Evolutionary conservation across 805 yeast species (phyloP).

Genomic region (Cyberlindnera galapagoensis): DNA sequence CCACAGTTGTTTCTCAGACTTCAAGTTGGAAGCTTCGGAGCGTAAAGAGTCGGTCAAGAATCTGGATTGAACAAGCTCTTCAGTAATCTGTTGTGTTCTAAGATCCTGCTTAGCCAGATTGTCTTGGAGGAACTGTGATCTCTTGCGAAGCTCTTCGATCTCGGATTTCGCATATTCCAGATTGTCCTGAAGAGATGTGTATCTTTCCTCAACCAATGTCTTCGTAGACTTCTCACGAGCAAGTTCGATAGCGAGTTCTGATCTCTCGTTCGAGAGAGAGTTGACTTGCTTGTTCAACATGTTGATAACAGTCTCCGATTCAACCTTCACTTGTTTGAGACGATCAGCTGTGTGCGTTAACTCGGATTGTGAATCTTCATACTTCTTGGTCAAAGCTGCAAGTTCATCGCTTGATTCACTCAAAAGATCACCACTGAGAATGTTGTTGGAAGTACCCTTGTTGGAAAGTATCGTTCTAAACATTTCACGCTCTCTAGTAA

Average conservation of each 20-base stretch:
- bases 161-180: slow-evolving; percentile 38
- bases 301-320: slow-evolving; percentile 38
- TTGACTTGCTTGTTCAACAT: slow-evolving; percentile 43
- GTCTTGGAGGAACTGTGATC: slow-evolving; percentile 35
- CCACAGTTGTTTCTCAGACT: slow-evolving; percentile 50
- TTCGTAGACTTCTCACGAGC: slow-evolving; percentile 50
- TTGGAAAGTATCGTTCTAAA: slow-evolving; percentile 32
- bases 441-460: slow-evolving; percentile 14
- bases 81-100: slow-evolving; percentile 40
- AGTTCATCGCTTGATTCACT: slow-evolving; percentile 4
- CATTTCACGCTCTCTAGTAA: slow-evolving; percentile 65
- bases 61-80: slow-evolving; percentile 51
- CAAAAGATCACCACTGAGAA: slow-evolving; percentile 15
- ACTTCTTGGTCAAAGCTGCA: slow-evolving; percentile 11
- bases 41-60: slow-evolving; percentile 37
- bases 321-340: slow-evolving; percentile 25
- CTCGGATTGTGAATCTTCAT: slow-evolving; percentile 12
- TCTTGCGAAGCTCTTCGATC: slow-evolving; percentile 36
- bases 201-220: slow-evolving; percentile 47
- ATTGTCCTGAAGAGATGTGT: slow-evolving; percentile 34
- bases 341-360: slow-evolving; percentile 12
- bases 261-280: slow-evolving; percentile 33
- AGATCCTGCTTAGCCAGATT: slow-evolving; percentile 40
- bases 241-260: slow-evolving; percentile 41
- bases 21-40: slow-evolving; percentile 39